phyloP scores from a whole-genome alignment of 768 basidiomycete species.

The Rhodotorula toruloides region DNA sequence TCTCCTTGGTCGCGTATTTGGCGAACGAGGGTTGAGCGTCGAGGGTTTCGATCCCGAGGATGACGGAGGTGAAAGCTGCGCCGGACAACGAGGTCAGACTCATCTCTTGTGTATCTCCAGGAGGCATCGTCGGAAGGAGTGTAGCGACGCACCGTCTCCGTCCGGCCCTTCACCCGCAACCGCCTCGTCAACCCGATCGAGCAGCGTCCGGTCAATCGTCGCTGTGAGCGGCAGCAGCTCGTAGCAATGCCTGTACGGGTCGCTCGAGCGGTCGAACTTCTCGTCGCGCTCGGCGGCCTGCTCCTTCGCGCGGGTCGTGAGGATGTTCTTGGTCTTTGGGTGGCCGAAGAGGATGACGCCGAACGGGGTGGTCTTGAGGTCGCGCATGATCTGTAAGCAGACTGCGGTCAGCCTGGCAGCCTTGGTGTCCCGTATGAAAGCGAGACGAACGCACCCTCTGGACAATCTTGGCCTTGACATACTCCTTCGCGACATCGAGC shows the following conservation, averaged over 20 bases:
- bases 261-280: constrained; percentile 65
- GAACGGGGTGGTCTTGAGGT: constrained; percentile 87
- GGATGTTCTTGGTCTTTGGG: constrained; percentile 35
- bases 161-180: constrained; percentile 44
- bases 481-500: constrained; percentile 75
- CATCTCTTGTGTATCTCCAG: neutral
- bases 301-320: constrained; percentile 21
- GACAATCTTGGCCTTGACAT: constrained; percentile 79
- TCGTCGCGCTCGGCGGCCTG: constrained; percentile 1
- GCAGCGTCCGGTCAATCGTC: constrained; percentile 62
- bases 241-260: constrained; percentile 58
- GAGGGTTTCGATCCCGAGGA: constrained; percentile 80
- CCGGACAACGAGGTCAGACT: neutral
- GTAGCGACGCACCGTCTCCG: constrained; percentile 27
- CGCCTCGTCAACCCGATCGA: constrained; percentile 62
- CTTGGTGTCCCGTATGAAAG: neutral
- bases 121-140: neutral
- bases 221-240: constrained; percentile 65
- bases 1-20: constrained; percentile 80
- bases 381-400: constrained; percentile 70
- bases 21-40: constrained; percentile 56
- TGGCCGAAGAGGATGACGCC: constrained; percentile 85
- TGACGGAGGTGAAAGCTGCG: constrained; percentile 67
- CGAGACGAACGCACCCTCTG: constrained; percentile 26
- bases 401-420: too few species aligned